phyloP scores from a whole-genome alignment of 1,284 basidiomycete genomes.

The Neonothopanus nambi region DNA sequence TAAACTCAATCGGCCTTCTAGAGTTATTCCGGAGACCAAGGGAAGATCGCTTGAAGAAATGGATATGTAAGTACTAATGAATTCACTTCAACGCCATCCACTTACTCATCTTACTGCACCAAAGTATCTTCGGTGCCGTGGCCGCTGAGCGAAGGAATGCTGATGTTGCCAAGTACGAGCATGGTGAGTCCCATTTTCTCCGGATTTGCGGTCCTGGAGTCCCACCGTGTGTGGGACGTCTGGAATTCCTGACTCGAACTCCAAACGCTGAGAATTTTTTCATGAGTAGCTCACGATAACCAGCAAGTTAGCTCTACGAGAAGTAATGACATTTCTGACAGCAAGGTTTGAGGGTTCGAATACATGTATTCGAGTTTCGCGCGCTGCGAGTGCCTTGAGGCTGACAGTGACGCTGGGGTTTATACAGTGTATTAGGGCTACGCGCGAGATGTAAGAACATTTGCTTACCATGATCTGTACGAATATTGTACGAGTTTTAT shows the following conservation, averaged over 20 bases:
- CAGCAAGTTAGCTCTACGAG: conserved; percentile 1
- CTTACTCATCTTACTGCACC: too few relatives aligned
- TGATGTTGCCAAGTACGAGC: conserved; percentile 51
- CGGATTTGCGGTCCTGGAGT: neutral
- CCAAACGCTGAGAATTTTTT: neutral
- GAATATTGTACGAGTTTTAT: too few relatives aligned
- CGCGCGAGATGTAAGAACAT: too few relatives aligned
- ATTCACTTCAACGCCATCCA: too few relatives aligned
- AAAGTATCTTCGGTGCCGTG: conserved; percentile 65
- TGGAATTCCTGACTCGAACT: neutral
- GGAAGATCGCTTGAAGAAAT: conserved; percentile 75
- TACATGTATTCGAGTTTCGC: too few relatives aligned
- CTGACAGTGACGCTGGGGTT: too few relatives aligned
- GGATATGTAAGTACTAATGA: conserved; percentile 47
- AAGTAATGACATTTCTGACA: neutral
- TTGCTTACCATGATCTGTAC: too few relatives aligned
- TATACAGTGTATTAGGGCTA: too few relatives aligned
- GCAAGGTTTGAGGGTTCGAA: neutral
- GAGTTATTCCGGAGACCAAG: conserved; percentile 74
- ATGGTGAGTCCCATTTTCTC: conserved; percentile 28
- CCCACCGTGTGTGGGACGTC: neutral
- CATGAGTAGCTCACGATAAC: neutral
- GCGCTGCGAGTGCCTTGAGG: too few relatives aligned
- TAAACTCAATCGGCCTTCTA: conserved; percentile 21
- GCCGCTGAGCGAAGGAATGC: conserved; percentile 55